Conservation (phyloP, 129 eudicot genomes). For the Apium graveolens region DNA sequence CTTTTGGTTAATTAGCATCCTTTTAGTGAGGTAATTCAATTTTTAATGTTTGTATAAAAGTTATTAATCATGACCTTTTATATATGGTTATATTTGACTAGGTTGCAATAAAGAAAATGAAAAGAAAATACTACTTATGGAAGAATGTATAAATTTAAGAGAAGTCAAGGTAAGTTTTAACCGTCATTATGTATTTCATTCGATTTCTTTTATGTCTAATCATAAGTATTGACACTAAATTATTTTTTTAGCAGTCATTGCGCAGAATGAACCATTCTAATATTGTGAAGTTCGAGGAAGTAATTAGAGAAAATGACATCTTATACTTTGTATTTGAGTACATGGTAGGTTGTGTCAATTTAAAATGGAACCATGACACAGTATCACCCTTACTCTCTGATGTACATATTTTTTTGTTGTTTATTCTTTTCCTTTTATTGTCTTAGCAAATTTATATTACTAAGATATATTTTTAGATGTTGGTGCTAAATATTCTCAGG, state of each 20-base stretch:
- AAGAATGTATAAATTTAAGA: conserved; percentile 94
- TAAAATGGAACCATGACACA: too few relatives aligned
- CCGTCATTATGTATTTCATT: background rate
- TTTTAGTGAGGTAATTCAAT: background rate
- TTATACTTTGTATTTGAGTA: too few relatives aligned
- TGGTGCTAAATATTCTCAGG: too few relatives aligned
- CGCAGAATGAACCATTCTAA: too few relatives aligned
- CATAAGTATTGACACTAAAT: background rate
- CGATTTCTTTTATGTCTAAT: background rate
- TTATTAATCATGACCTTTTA: background rate
- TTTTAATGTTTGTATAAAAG: background rate
- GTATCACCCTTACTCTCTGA: too few relatives aligned
- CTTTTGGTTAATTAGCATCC: background rate
- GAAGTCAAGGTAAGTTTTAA: conserved; percentile 75
- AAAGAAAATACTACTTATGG: conserved; percentile 94
- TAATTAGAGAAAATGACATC: too few relatives aligned
- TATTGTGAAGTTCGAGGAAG: too few relatives aligned
- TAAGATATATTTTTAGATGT: too few relatives aligned
- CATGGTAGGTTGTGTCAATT: too few relatives aligned
- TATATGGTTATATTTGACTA: conserved; percentile 17
- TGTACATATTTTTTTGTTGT: too few relatives aligned
- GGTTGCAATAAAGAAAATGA: conserved; percentile 97
- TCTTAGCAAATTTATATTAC: too few relatives aligned
- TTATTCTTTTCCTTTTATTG: too few relatives aligned
- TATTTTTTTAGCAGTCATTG: conserved; percentile 47